These are phyloP conservation scores for Tetradesmus obliquus DNA, from an alignment of 139 green algal species.

Conservation along the genomic window DNA sequence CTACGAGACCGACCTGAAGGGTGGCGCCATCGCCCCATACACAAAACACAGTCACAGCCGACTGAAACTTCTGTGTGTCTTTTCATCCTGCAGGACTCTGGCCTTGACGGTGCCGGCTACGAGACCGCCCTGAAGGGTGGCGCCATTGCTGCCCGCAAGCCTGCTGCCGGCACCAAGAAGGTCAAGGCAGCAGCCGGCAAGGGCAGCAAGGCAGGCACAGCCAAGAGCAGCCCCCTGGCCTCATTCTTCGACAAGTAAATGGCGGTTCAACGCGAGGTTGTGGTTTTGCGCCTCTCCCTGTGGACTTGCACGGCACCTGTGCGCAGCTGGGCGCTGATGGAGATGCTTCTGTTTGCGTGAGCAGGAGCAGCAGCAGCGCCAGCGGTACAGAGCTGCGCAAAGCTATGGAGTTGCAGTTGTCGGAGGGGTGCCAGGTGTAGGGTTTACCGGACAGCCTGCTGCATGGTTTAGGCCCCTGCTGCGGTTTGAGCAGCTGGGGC, in stretches of 20 bases:
- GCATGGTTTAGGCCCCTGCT: neutral
- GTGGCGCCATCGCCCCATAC: neutral
- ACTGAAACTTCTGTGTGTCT: neutral
- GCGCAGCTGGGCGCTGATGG: neutral
- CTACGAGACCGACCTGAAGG: neutral
- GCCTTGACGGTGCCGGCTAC: constrained; percentile 29
- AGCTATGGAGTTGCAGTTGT: neutral
- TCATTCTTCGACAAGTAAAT: constrained; percentile 21
- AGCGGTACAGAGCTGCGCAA: neutral
- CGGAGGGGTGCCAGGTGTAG: neutral
- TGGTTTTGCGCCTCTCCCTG: neutral
- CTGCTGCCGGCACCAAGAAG: constrained; percentile 28
- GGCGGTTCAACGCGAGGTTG: no score
- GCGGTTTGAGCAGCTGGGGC: neutral
- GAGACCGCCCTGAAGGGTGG: constrained; percentile 41
- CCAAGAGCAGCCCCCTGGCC: constrained; percentile 30
- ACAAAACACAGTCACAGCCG: neutral
- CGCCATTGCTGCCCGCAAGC: neutral
- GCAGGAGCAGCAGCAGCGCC: neutral
- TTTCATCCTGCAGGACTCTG: neutral
- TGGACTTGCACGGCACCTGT: no score
- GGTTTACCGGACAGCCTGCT: neutral
- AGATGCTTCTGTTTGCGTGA: neutral
- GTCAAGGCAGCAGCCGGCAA: constrained; percentile 27
- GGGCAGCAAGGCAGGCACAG: neutral